Evolutionary conservation across 306 rosid species (phyloP), one percentile per base, ranked within the genome.

Genomic region (Hylodesmum podocarpum): DNA sequence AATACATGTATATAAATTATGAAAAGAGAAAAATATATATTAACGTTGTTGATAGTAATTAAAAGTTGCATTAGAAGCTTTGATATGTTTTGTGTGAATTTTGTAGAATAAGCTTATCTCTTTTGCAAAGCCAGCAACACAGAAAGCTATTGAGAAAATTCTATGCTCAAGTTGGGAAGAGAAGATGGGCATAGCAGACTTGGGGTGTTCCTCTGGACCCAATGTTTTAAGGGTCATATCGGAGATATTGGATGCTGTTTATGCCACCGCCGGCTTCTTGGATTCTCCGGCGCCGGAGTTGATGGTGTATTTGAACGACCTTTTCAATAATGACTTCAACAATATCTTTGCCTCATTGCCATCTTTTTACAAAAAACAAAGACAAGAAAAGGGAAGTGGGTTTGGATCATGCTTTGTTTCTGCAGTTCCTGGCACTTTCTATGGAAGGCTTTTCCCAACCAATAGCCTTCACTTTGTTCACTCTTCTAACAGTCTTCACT

Each of bases 131-230:
- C 53, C 75, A 22, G 74, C 90, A n/a, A 80, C 39, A 0, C 61
- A 63, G 55, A 84, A 82, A 69, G 93, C 92, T 10, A 68, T 94
- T 4, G 41, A 34, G 15, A 3, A 86, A 59, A 21, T 80, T 1
- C 5, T 90, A 53, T 4, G 61, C n/a, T 66, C 81, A 44, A 73
- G 25, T 11, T 18, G 39, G 44, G 78, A 78, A 0, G 72, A 55
- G 71, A 92, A 85, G 82, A 81, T 94, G 77, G 81, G 84, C 22
- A 87, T 94, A 18, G 98, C 90, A 0, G 98, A 94, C 59, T 83
- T 94, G 51, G 98, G 98, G 8, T 92, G 98, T 40, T 90, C 97
- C 15, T 86, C 95, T 1, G 98, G 98, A 6, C 98, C 97, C 16
- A 92, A 94, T 84, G 72, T 86, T 0, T 53, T 94, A 27, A 10